Base-by-base conservation (phyloP, 345 rosid genomes). In the Carallia brachiata region DNA sequence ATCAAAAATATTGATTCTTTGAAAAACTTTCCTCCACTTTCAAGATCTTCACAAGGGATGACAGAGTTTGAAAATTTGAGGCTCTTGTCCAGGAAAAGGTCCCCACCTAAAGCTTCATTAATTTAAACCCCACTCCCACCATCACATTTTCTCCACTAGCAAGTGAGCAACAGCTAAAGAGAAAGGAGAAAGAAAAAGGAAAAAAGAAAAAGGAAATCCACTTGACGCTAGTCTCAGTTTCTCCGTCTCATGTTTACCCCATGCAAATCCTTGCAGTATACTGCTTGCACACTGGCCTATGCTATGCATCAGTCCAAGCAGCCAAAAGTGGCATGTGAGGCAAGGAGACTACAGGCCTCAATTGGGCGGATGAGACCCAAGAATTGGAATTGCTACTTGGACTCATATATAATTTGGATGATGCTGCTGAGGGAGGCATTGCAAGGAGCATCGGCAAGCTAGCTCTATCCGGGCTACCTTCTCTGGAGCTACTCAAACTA, bases 251-350 rank as follows among this genome's bases (percentile, higher is more conserved):
- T 52, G 63, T 67, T 69, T 52, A 36, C 40, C 56, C 69, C 82
- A 68, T 69, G 78, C 75, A 70, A 28, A 32, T 37, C 65, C 10
- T 36, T 15, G 18, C 50, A 19, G 6, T 66, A 59, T 15, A 65
- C 72, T 23, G 23, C 23, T 69, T 52, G 50, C 59, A 57, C 10
- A 50, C 67, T 50, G 37, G 56, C 52, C 65, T 56, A 40, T 23
- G 10, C 84, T 84, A 90, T 27, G 87, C 80, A 80, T 92, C 98
- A 44, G 93, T 87, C 96, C 95, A 90, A 15, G 89, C 89, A 80
- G 97, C 90, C 62, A 87, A 90, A 75, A 87, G 83, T 44, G 98
- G 90, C 85, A 87, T 73, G 68, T 84, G 86, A 81, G 96, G 88
- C 82, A 83, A 54, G 61, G 82, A 55, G 37, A 80, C 80, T 44